Conservation (phyloP, 495 filamentous ascomycete genomes). For the Xylaria bambusicola region DNA sequence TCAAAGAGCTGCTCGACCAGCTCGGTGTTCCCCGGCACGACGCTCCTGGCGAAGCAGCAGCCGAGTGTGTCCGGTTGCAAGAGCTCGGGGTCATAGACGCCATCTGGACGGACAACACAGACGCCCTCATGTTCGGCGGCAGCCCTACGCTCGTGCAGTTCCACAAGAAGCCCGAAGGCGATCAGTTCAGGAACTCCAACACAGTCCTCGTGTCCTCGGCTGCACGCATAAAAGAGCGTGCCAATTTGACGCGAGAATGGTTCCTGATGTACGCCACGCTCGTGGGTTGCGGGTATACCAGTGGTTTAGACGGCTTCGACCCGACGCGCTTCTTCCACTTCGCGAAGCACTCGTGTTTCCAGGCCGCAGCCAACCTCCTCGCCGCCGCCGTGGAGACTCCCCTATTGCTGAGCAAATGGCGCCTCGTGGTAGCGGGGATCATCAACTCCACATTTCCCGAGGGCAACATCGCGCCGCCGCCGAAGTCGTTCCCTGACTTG, state of each 20-base stretch:
- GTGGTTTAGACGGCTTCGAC: constrained; percentile 15
- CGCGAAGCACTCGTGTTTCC: constrained; percentile 18
- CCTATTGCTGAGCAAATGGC: constrained; percentile 21
- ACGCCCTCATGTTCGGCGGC: constrained; percentile 29
- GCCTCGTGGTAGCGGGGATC: constrained; percentile 19
- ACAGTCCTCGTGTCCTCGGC: constrained; percentile 22
- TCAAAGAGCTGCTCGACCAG: constrained; percentile 28
- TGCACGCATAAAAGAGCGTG: constrained; percentile 10
- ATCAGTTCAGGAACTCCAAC: constrained; percentile 21
- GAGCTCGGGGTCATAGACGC: constrained; percentile 27
- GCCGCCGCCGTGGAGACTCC: constrained; percentile 11
- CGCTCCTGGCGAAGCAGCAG: constrained; percentile 32
- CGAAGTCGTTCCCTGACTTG: constrained; percentile 17
- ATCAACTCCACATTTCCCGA: constrained; percentile 14
- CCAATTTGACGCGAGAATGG: constrained; percentile 18
- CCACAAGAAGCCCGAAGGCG: constrained; percentile 20
- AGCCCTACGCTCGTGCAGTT: constrained; percentile 26
- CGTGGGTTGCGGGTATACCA: constrained; percentile 23
- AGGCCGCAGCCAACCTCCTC: constrained; percentile 17
- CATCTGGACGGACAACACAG: constrained; percentile 35
- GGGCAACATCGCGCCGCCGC: constrained; percentile 12
- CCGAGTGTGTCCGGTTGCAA: constrained; percentile 34
- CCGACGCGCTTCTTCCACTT: constrained; percentile 18
- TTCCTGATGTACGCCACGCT: constrained; percentile 26
- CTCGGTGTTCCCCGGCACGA: constrained; percentile 31